Evolutionary conservation across 2,329 filamentous ascomycete species (phyloP).

Genomic region (Apiospora arundinis): DNA sequence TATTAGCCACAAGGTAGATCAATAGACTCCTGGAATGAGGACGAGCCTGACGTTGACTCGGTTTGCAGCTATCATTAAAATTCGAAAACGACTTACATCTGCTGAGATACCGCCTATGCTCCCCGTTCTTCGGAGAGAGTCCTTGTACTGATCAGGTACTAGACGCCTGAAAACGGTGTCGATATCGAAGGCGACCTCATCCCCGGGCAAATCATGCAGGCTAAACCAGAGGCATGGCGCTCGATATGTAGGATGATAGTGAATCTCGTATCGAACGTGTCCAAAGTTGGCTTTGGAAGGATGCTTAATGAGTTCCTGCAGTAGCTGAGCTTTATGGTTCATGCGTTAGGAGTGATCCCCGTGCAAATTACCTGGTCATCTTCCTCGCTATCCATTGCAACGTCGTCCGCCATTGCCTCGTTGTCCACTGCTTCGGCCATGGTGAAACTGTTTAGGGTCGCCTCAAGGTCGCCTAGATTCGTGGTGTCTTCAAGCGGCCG

Average conservation of each 20-base stretch:
- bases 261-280: conserved; percentile 73
- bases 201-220: conserved; percentile 62
- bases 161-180: conserved; percentile 75
- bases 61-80: conserved; percentile 31
- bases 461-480: conserved; percentile 53
- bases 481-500: conserved; percentile 53
- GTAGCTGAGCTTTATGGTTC: conserved; percentile 18
- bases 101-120: conserved; percentile 77
- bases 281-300: conserved; percentile 39
- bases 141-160: conserved; percentile 70
- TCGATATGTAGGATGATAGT: conserved; percentile 76
- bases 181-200: conserved; percentile 64
- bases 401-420: conserved; percentile 26
- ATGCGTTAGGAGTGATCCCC: background rate
- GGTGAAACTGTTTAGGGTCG: conserved; percentile 53
- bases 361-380: conserved; percentile 53
- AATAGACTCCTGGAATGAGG: conserved; percentile 16
- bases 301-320: conserved; percentile 47
- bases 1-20: conserved; percentile 41
- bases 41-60: conserved; percentile 21
- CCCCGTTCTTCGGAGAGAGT: conserved; percentile 64
- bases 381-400: conserved; percentile 53
- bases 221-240: conserved; percentile 80
- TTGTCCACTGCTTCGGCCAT: conserved; percentile 40
- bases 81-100: conserved; percentile 64